These are phyloP conservation scores for Syncephalis plumigaleata DNA, from an alignment of 371 early-diverging fungal species.

Conservation along the genomic window DNA sequence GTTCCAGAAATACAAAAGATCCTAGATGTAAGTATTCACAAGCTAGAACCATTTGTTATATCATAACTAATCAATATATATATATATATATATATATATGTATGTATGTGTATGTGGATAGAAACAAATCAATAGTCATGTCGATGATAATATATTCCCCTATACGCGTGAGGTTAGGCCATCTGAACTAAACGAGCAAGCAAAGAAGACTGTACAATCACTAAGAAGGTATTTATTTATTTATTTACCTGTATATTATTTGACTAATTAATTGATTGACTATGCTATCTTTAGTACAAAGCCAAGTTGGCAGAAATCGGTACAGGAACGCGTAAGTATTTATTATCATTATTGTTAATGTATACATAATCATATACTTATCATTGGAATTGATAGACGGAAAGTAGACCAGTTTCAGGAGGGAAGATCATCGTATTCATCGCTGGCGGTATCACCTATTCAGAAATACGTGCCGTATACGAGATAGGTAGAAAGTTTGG, in stretches of 20 bases:
- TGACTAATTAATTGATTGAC: neutral
- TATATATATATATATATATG: neutral
- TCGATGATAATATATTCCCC: slow-evolving; percentile 38
- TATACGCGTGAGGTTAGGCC: slow-evolving; percentile 24
- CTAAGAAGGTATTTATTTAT: slow-evolving; percentile 4
- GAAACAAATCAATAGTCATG: slow-evolving; percentile 33
- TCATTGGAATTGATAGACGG: neutral
- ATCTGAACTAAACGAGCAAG: slow-evolving; percentile 13
- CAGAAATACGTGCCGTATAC: slow-evolving; percentile 76
- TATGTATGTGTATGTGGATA: slow-evolving; percentile 7
- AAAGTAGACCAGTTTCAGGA: slow-evolving; percentile 2
- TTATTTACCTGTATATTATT: too few species aligned
- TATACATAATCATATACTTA: neutral
- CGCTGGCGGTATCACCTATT: slow-evolving; percentile 83
- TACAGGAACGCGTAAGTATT: slow-evolving; percentile 1
- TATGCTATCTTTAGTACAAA: slow-evolving; percentile 1
- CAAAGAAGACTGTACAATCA: slow-evolving; percentile 8
- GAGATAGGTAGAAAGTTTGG: slow-evolving; percentile 51
- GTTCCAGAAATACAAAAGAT: slow-evolving; percentile 36
- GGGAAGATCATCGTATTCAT: slow-evolving; percentile 41
- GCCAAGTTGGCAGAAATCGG: slow-evolving; percentile 5
- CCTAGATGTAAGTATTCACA: slow-evolving; percentile 6
- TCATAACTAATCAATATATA: too few species aligned
- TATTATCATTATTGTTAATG: neutral
- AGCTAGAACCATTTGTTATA: too few species aligned